Evolutionary conservation across 352 stramenopile species (phyloP), one percentile per base, ranked within the genome.

Genomic region (Hyaloperonospora brassicae): DNA sequence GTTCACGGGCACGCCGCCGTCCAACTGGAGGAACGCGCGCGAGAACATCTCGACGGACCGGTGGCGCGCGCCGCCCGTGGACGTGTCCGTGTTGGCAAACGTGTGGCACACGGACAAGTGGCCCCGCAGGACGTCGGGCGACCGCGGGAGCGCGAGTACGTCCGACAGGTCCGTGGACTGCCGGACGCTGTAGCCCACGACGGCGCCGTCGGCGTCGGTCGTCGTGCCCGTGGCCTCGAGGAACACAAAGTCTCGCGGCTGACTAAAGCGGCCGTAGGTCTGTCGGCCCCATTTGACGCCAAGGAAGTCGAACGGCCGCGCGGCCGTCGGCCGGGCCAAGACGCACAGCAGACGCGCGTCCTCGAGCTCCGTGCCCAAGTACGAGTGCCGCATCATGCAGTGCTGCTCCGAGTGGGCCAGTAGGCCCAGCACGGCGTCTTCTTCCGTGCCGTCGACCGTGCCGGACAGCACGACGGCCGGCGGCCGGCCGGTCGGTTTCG

Each of bases 301-400:
- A 14, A 78, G 50, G 52, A 72, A 83, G 23, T 64, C 58, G 52
- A 79, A 80, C 12, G 73, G 73, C 30, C 79, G 66, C 13, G 66
- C 46, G 11, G 50, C 40, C 0, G 59, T 78, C 22, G 67, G 64
- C 30, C 47, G 50, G 12, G 51, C 48, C 23, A 83, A 52, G 9
- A 69, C 68, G 25, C 64, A 49, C 5, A 83, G 57, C 48, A 83
- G 57, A 22, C 62, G 66, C 21, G 58, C 64, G 49, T 73, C 65
- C 23, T 75, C 66, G 17, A 68, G 54, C 34, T 73, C 64, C 40
- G 70, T 70, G 30, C 58, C 55, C 7, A 79, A 45, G 44, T 76
- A 79, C 25, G 67, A 63, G 44, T 70, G 62, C 2, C 72, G 72
- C 59, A 75, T 66, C 36, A 65, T 58, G 41, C 63, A 79, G 25